These are phyloP conservation scores for Cutaneotrichosporon cyanovorans DNA, from an alignment of 1,284 basidiomycete species.

Conservation along the genomic window DNA sequence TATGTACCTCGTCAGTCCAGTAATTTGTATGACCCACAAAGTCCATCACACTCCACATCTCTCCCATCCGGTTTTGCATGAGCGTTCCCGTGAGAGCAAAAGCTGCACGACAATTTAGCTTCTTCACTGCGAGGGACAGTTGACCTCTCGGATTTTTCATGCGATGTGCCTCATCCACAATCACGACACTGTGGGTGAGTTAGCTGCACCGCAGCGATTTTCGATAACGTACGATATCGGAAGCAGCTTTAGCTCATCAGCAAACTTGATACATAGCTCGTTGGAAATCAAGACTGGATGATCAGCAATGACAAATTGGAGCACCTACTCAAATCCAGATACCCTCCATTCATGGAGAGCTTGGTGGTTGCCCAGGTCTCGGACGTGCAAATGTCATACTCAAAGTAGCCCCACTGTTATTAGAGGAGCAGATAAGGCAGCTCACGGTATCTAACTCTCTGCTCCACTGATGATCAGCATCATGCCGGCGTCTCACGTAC, in stretches of 20 bases:
- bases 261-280: slow-evolving; percentile 22
- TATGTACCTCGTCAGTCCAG: slow-evolving; percentile 2
- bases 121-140: slow-evolving; percentile 44
- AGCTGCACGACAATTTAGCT: slow-evolving; percentile 31
- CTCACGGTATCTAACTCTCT: slow-evolving; percentile 47
- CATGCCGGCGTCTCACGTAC: slow-evolving; percentile 27
- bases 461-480: slow-evolving; percentile 41
- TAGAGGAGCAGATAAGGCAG: background rate
- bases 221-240: slow-evolving; percentile 32
- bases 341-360: slow-evolving; percentile 24
- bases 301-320: no score
- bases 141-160: slow-evolving; percentile 34
- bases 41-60: slow-evolving; percentile 49
- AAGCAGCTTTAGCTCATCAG: slow-evolving; percentile 29
- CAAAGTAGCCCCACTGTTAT: slow-evolving; percentile 43
- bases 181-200: slow-evolving; percentile 24
- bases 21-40: slow-evolving; percentile 42
- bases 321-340: slow-evolving; percentile 37
- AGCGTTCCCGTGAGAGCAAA: slow-evolving; percentile 41
- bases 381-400: slow-evolving; percentile 25
- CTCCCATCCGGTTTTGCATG: slow-evolving; percentile 48
- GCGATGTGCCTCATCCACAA: slow-evolving; percentile 43
- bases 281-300: slow-evolving; percentile 33
- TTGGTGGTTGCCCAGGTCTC: slow-evolving; percentile 14
- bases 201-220: background rate